phyloP scores from a whole-genome alignment of 192 early-diverging fungal genomes.

The Podila epicladia region DNA sequence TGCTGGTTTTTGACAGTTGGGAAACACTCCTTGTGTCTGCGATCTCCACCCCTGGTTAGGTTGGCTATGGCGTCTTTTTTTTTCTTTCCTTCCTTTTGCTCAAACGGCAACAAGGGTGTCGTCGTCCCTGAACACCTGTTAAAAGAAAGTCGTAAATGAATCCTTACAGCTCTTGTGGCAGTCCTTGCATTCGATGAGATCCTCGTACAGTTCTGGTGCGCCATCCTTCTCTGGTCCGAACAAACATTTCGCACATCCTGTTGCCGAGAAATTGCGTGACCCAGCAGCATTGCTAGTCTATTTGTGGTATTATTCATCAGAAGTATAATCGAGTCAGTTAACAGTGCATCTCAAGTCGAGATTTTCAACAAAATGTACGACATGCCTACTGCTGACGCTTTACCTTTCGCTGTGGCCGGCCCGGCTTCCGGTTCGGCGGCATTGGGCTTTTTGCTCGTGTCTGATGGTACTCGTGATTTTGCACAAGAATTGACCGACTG shows the following conservation, averaged over 20 bases:
- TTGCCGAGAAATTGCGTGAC: conserved; percentile 13
- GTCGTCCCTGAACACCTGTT: not conserved
- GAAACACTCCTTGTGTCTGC: too few species aligned
- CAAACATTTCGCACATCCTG: conserved; percentile 42
- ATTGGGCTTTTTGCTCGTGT: conserved; percentile 16
- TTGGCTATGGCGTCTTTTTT: too few species aligned
- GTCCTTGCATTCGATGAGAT: conserved; percentile 56
- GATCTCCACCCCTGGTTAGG: too few species aligned
- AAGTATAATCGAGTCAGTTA: not conserved
- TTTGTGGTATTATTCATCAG: not conserved
- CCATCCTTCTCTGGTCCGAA: conserved; percentile 54
- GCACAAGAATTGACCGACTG: not conserved
- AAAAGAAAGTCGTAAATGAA: conserved; percentile 11
- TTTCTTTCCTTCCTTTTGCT: too few species aligned
- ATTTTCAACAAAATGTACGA: not conserved
- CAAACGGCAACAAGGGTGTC: not conserved
- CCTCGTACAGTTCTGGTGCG: conserved; percentile 46
- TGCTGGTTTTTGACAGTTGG: too few species aligned
- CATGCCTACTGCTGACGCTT: not conserved
- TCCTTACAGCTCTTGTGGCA: conserved; percentile 60
- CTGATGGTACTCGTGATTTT: not conserved
- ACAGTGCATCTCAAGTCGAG: not conserved
- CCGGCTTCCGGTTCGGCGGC: conserved; percentile 31
- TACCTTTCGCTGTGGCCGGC: conserved; percentile 49
- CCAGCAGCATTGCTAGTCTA: conserved; percentile 18